Conservation (phyloP, 2,329 filamentous ascomycete genomes). For the Coniochaeta hoffmannii region DNA sequence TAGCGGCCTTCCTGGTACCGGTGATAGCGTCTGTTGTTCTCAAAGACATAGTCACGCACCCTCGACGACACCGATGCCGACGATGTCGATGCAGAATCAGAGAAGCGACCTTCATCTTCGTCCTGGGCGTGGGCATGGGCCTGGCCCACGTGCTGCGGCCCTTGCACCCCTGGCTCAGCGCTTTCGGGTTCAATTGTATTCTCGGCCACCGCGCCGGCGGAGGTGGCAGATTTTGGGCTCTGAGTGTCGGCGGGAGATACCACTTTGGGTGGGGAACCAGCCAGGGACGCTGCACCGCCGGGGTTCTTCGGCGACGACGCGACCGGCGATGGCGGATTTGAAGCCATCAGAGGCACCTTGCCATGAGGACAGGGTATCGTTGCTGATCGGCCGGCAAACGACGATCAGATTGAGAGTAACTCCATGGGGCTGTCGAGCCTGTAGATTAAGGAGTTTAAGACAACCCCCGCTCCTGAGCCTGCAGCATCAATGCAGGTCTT, state of each 20-base stretch:
- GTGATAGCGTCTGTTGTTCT: slow-evolving; percentile 20
- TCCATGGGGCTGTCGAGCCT: not conserved
- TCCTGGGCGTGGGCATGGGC: slow-evolving; percentile 5
- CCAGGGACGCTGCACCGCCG: not conserved
- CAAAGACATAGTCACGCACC: slow-evolving; percentile 18
- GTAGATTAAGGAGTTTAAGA: no score
- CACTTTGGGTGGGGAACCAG: no score
- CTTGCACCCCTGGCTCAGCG: slow-evolving; percentile 5
- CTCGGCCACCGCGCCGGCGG: not conserved
- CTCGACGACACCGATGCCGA: slow-evolving; percentile 16
- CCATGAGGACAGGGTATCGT: no score
- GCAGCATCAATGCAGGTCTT: no score
- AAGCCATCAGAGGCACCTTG: not conserved
- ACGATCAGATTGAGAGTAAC: not conserved
- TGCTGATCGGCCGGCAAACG: no score
- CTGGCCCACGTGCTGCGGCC: no score
- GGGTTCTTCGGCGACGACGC: not conserved
- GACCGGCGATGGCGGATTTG: not conserved
- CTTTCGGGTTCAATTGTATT: slow-evolving; percentile 9
- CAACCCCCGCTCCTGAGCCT: no score
- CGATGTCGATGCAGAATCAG: slow-evolving; percentile 8
- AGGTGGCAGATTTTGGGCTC: not conserved
- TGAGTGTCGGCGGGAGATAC: not conserved
- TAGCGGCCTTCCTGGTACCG: slow-evolving; percentile 20
- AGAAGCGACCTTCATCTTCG: slow-evolving; percentile 13